A percentile compares a stretch with the other conserved stretches of the same genome.
Conservation (phyloP, 139 green algal species). For the Mesotaenium endlicherianum region DNA sequence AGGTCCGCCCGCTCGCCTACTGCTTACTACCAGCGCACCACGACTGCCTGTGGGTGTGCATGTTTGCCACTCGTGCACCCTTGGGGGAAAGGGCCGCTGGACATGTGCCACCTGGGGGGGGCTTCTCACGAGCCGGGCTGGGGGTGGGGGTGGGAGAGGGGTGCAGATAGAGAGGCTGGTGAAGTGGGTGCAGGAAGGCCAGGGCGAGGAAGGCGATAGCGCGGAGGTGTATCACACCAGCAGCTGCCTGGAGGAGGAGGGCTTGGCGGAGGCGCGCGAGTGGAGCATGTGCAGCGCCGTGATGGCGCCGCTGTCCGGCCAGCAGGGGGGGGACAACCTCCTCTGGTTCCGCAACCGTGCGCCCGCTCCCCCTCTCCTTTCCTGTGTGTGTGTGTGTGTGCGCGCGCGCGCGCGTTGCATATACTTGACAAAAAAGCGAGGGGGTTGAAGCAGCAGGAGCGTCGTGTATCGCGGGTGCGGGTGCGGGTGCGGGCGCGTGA, state of each 20-base stretch:
- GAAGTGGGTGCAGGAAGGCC: neutral
- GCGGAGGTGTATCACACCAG: neutral
- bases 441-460: too few species aligned
- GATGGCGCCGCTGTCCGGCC: neutral
- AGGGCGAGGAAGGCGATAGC: neutral
- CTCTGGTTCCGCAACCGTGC: constrained; percentile 38
- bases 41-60: too few species aligned
- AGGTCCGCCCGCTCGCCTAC: too few species aligned
- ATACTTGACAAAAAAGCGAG: too few species aligned
- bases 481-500: too few species aligned
- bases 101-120: neutral
- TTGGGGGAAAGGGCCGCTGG: too few species aligned
- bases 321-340: constrained; percentile 1
- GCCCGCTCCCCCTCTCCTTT: neutral
- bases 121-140: neutral
- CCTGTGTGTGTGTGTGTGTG: neutral
- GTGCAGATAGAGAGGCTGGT: constrained; percentile 5
- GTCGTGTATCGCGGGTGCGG: too few species aligned
- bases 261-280: constrained; percentile 11
- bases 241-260: neutral
- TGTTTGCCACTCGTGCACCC: too few species aligned
- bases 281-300: neutral
- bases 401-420: too few species aligned
- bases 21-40: too few species aligned
- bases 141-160: neutral